Evolutionary conservation across 352 stramenopile species (phyloP).

Genomic region (Phytophthora niederhauseri): DNA sequence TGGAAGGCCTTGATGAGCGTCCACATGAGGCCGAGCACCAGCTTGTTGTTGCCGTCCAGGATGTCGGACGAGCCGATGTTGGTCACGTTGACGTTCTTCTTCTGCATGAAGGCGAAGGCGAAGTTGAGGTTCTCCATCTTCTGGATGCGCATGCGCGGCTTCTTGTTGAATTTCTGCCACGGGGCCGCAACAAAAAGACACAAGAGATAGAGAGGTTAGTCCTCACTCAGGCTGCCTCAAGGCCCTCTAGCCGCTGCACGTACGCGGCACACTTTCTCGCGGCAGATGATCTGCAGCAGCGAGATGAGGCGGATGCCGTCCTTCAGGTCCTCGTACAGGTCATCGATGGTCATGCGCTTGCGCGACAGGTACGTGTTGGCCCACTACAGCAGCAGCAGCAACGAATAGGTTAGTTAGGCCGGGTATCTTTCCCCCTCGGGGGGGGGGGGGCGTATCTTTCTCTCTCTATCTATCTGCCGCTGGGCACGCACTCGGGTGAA

Average conservation of each 20-base stretch:
- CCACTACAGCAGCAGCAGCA: conserved; percentile 55
- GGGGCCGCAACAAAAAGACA: no score
- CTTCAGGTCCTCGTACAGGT: conserved; percentile 90
- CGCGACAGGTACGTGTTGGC: conserved; percentile 90
- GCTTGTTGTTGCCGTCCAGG: conserved; percentile 91
- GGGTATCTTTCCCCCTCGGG: neutral
- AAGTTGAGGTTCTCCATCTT: conserved; percentile 95
- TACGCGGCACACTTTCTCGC: conserved; percentile 88
- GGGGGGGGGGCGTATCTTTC: neutral
- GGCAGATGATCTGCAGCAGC: conserved; percentile 90
- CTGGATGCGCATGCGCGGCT: conserved; percentile 93
- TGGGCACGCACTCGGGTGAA: conserved; percentile 80
- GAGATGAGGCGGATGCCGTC: conserved; percentile 89
- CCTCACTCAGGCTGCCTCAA: no score
- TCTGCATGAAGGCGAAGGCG: conserved; percentile 89
- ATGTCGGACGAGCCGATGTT: conserved; percentile 94
- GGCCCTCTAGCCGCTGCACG: conserved; percentile 8
- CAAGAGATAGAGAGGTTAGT: neutral
- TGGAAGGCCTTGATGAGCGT: conserved; percentile 93
- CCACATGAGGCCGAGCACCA: conserved; percentile 93
- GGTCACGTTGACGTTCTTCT: conserved; percentile 90
- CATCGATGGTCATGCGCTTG: conserved; percentile 90
- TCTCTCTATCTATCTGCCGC: no score
- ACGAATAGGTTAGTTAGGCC: neutral
- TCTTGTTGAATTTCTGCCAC: conserved; percentile 91